phyloP scores from a whole-genome alignment of 1,284 basidiomycete genomes.

The Phellopilus nigrolimitatus region DNA sequence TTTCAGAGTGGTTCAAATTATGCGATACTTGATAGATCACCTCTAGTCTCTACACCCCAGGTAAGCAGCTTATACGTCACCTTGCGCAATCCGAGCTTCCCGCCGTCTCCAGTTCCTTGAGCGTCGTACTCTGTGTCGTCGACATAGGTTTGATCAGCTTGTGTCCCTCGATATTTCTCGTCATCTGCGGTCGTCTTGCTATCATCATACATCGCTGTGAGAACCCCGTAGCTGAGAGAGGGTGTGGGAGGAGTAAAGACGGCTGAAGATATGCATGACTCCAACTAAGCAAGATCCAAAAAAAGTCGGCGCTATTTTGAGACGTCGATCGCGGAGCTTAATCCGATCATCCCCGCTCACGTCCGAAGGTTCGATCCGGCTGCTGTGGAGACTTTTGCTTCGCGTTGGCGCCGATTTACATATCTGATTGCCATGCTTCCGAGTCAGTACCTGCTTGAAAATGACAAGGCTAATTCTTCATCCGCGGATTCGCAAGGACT shows the following conservation, averaged over 20 bases:
- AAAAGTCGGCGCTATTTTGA: no score
- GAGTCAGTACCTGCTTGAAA: no score
- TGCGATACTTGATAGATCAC: not conserved
- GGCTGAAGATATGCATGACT: no score
- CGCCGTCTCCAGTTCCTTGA: not conserved
- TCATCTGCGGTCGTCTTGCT: not conserved
- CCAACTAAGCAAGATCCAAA: no score
- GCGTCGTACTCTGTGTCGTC: conserved; percentile 8
- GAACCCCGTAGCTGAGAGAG: not conserved
- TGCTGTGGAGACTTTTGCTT: no score
- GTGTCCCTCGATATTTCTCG: not conserved
- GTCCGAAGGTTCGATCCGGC: no score
- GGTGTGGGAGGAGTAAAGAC: not conserved
- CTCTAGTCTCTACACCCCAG: conserved; percentile 19
- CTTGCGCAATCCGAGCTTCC: conserved; percentile 10
- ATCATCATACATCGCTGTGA: not conserved
- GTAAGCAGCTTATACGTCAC: conserved; percentile 12
- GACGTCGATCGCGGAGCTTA: no score
- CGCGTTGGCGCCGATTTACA: no score
- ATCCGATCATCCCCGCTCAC: no score
- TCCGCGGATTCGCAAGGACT: no score
- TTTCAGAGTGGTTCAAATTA: not conserved
- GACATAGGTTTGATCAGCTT: not conserved
- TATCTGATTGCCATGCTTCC: no score
- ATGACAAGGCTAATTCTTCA: no score